phyloP scores from a whole-genome alignment of 2,329 filamentous ascomycete species.

The Fusarium sp. region DNA sequence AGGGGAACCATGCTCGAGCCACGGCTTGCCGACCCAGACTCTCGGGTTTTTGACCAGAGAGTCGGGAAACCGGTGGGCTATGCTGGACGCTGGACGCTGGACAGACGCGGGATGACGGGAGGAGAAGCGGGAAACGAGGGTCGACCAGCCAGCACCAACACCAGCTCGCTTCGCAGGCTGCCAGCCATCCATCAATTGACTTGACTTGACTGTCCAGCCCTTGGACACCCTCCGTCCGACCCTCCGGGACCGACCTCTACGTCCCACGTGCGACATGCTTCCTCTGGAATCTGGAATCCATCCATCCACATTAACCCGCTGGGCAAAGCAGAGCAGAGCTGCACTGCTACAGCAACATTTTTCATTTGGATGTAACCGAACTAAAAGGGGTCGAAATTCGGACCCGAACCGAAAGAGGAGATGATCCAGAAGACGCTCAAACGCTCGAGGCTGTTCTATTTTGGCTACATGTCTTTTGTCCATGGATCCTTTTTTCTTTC shows the following conservation, averaged over 20 bases:
- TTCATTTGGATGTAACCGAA: neutral
- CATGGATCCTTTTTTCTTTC: conserved; percentile 1
- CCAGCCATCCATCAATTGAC: neutral
- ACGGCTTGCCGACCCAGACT: conserved; percentile 49
- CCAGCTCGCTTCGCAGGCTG: conserved; percentile 3
- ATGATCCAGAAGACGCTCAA: neutral
- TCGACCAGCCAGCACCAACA: neutral
- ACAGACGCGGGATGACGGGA: conserved; percentile 1
- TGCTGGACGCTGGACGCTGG: conserved; percentile 13
- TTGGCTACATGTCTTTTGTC: conserved; percentile 7
- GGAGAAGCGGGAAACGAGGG: conserved; percentile 1
- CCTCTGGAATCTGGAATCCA: neutral
- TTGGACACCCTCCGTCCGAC: neutral
- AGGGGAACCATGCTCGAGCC: conserved; percentile 45
- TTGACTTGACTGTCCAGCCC: neutral
- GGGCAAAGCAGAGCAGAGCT: neutral
- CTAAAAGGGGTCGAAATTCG: neutral
- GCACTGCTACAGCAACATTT: neutral
- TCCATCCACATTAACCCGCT: neutral
- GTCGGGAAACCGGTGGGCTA: conserved; percentile 44
- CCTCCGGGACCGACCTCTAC: neutral
- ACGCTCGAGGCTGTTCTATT: conserved; percentile 4
- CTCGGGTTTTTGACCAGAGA: conserved; percentile 48
- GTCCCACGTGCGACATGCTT: conserved; percentile 1
- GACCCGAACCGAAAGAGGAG: neutral